Evolutionary conservation across 495 filamentous ascomycete species (phyloP), one percentile per base, ranked within the genome.

Genomic region (Durotheca rogersii): DNA sequence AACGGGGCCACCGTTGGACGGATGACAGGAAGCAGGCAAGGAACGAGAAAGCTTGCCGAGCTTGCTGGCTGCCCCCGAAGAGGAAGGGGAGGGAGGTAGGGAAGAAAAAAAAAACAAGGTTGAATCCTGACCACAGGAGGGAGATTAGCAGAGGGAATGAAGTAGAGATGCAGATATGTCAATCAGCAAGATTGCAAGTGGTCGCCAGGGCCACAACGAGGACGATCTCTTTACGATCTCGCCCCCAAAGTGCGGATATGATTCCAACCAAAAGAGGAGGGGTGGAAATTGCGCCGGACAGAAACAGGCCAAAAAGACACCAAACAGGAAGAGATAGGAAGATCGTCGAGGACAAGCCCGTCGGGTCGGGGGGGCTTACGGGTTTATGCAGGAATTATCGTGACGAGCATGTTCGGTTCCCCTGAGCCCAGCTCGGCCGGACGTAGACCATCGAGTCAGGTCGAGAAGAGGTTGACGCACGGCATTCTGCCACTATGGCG

Each of bases 361-460:
- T n/a, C n/a, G n/a, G n/a, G n/a, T n/a, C n/a, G n/a, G n/a, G n/a
- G n/a, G n/a, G n/a, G n/a, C n/a, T 54, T 36, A 39, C 25, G 12
- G 39, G 56, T 59, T 58, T 59, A 59, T 59, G 51, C 56, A 54
- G 51, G 49, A 53, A 41, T 17, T 15, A 38, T 31, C 44, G 36
- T 45, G 30, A 41, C 16, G 15, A 39, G 32, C 54, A 17, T 47
- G 17, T n/a, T n/a, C n/a, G n/a, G 10, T 38, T 34, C 47, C 47
- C 44, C 45, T 37, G 29, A 53, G 29, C n/a, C n/a, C n/a, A n/a
- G n/a, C n/a, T n/a, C 53, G 37, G 19, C 10, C 12, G 17, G 41
- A 47, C 47, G 36, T 46, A 32, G 16, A 33, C 12, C 3, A 25
- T 31, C 37, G 4, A 14, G 23, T 10, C 3, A 25, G 21, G 41